Evolutionary conservation across 768 basidiomycete genomes (phyloP).

Genomic region (Lactarius pseudohatsudake): DNA sequence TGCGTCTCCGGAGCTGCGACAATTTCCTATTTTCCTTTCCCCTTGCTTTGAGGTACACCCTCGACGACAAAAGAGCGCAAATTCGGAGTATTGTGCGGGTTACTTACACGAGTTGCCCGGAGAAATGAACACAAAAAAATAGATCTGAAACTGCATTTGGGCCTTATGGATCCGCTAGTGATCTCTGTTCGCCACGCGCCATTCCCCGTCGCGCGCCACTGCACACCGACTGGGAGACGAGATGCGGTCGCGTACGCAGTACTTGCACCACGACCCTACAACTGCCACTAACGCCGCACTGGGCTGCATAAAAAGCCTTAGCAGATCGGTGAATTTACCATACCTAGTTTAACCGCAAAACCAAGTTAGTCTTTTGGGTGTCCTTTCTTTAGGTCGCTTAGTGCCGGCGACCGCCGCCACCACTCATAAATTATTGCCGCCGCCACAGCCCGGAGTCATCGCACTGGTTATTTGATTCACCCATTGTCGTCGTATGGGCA

Average conservation of each 20-base stretch:
- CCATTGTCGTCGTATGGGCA: not conserved
- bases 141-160: not conserved
- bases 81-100: not conserved
- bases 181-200: not conserved
- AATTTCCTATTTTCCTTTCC: not conserved
- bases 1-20: not conserved
- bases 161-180: not conserved
- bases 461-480: not conserved
- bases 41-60: no score
- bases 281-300: not conserved
- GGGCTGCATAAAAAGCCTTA: not conserved
- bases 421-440: not conserved
- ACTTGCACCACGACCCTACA: not conserved
- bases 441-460: slow-evolving; percentile 2
- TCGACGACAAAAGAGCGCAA: not conserved
- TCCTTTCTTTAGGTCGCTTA: not conserved
- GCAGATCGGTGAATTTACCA: not conserved
- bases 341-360: not conserved
- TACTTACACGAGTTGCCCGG: not conserved
- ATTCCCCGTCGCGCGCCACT: not conserved
- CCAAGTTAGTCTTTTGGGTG: not conserved
- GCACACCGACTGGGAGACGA: not conserved
- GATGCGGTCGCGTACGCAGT: not conserved
- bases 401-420: not conserved
- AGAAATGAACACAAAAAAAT: not conserved